Evolutionary conservation across 129 eudicot genomes (phyloP), one percentile per base, ranked within the genome.

Genomic region (Helichrysum umbraculigerum): DNA sequence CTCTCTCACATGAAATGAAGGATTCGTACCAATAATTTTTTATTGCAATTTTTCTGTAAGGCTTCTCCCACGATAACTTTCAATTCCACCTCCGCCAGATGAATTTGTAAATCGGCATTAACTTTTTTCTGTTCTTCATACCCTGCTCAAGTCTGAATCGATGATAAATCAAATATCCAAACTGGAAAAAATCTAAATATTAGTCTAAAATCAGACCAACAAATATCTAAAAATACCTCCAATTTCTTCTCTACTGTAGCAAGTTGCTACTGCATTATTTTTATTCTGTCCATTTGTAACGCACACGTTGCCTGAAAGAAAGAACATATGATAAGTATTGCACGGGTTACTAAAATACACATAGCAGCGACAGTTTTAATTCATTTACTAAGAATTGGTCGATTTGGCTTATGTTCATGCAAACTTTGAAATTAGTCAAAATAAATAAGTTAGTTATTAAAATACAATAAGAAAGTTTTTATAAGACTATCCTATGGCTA

Each of bases 41-140:
- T 95, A 59, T n/a, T 95, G 99, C 78, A 95, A 73, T 91, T 91
- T 67, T 90, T 95, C 37, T 97, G 88, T 60, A 95, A 76, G 68
- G 84, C 84, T 79, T 95, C 99, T 73, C 97, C 97, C 80, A 91
- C 99, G 20, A 86, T 78, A 77, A 91, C 85, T 85, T 95, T 90
- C 6, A 41, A 44, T 79, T 95, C 99, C 9, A 97, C 96, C 66
- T 88, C 94, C 39, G 84, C 92, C 3, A 95, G 79, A 34, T 92
- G 92, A 68, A 73, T 84, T 64, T 83, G 87, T 76, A 95, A 78
- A 78, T 86, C 94, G 34, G 28, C 17, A 39, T 91, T 89, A 57
- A 84, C 51, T 75, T 42, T 76, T 77, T 77, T 87, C 60, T 89
- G 89, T 70, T 83, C 94, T 78, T 91, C 96, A 75, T 62, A 95